Conservation (phyloP, 176 grass and related monocot genomes). For the Chloris gayana region DNA sequence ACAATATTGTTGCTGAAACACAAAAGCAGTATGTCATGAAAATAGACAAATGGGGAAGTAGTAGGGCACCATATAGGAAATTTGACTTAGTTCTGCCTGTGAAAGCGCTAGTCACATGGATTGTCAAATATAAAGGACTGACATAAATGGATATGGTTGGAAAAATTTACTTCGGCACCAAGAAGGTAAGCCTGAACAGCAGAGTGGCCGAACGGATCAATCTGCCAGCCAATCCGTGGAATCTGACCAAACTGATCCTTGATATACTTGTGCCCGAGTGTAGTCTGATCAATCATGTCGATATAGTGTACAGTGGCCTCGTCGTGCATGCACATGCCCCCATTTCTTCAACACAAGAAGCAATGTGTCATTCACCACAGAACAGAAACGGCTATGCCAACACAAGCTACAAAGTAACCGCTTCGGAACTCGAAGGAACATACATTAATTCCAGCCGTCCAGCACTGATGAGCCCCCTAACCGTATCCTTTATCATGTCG, state of each 20-base stretch:
- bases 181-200: slow-evolving; percentile 89
- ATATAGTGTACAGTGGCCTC: slow-evolving; percentile 89
- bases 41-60: neutral
- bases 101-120: neutral
- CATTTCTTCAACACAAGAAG: slow-evolving; percentile 68
- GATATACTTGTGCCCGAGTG: slow-evolving; percentile 76
- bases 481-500: slow-evolving; percentile 66
- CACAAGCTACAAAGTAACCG: neutral
- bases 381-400: neutral
- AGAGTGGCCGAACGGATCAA: slow-evolving; percentile 96
- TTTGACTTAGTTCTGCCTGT: neutral
- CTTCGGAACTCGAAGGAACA: slow-evolving; percentile 34
- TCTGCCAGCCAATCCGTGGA: slow-evolving; percentile 92
- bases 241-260: slow-evolving; percentile 81
- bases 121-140: slow-evolving; percentile 11
- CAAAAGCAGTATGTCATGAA: slow-evolving; percentile 1
- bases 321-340: slow-evolving; percentile 97
- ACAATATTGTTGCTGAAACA: neutral
- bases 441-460: slow-evolving; percentile 91
- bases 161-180: slow-evolving; percentile 65
- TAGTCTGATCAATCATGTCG: slow-evolving; percentile 99
- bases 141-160: slow-evolving; percentile 20
- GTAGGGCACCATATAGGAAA: neutral
- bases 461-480: slow-evolving; percentile 64
- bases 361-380: slow-evolving; percentile 19